These are phyloP conservation scores for Yamadazyma dendronema DNA, from an alignment of 1,139 yeast genomes.

Conservation along the genomic window DNA sequence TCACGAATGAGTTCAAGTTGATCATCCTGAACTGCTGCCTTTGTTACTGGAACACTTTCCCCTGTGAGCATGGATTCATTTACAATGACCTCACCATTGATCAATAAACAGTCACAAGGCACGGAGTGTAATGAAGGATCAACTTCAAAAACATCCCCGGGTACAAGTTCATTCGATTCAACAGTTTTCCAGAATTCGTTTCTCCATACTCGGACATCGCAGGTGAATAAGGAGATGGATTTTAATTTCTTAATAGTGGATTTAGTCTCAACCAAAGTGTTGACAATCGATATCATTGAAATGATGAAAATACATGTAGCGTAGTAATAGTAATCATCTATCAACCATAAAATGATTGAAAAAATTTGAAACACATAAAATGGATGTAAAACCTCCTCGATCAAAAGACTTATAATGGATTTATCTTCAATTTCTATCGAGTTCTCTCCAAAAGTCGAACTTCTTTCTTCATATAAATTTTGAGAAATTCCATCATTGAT, in stretches of 20 bases:
- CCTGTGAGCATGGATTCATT: slow-evolving; percentile 97
- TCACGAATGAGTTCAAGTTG: slow-evolving; percentile 56
- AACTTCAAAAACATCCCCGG: slow-evolving; percentile 93
- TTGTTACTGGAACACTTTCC: slow-evolving; percentile 95
- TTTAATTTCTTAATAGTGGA: slow-evolving; percentile 70
- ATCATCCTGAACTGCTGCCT: slow-evolving; percentile 63
- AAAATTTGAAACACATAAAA: slow-evolving; percentile 92
- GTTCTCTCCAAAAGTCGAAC: slow-evolving; percentile 73
- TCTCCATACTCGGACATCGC: slow-evolving; percentile 87
- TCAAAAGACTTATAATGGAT: slow-evolving; percentile 57
- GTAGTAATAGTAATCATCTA: slow-evolving; percentile 88
- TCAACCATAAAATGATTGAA: slow-evolving; percentile 85
- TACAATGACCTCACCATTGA: slow-evolving; percentile 90
- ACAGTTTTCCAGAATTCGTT: slow-evolving; percentile 91
- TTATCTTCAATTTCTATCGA: slow-evolving; percentile 76
- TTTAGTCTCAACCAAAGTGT: slow-evolving; percentile 81
- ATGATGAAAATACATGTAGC: slow-evolving; percentile 90
- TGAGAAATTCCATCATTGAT: slow-evolving; percentile 73
- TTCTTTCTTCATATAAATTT: slow-evolving; percentile 65
- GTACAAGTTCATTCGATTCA: slow-evolving; percentile 79
- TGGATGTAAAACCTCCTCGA: slow-evolving; percentile 91
- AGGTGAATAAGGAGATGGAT: slow-evolving; percentile 67
- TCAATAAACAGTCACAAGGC: slow-evolving; percentile 86
- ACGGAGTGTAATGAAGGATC: slow-evolving; percentile 73
- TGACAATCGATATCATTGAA: slow-evolving; percentile 73